Evolutionary conservation across 106 monocot genomes (phyloP).

Genomic region (Xerophyta viscosa): DNA sequence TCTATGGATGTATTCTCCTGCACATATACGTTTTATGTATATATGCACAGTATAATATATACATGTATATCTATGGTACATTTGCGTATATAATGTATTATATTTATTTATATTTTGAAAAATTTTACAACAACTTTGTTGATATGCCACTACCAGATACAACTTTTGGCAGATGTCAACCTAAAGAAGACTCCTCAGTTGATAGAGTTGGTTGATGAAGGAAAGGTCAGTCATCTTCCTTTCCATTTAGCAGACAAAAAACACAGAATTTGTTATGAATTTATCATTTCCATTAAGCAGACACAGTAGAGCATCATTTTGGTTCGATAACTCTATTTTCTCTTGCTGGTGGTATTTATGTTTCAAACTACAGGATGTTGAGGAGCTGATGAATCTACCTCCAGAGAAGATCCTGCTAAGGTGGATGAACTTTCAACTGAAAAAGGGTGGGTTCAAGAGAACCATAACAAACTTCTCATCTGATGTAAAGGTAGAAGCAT

Average conservation of each 20-base stretch:
- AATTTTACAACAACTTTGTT: too few relatives aligned
- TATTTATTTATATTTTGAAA: too few relatives aligned
- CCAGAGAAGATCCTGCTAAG: conserved; percentile 90
- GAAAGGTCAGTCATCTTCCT: conserved; percentile 25
- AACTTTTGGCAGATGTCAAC: conserved; percentile 92
- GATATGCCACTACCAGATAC: conserved; percentile 43
- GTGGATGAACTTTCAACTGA: conserved; percentile 99
- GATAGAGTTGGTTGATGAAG: conserved; percentile 81
- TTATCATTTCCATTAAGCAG: too few relatives aligned
- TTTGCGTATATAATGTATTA: too few relatives aligned
- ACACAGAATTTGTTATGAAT: too few relatives aligned
- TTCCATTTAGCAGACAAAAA: neutral
- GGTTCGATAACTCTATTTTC: too few relatives aligned
- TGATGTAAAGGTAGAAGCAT: conserved; percentile 99
- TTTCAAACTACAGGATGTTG: conserved; percentile 66
- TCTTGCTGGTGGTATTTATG: too few relatives aligned
- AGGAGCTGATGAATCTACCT: conserved; percentile 77
- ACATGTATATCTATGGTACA: too few relatives aligned
- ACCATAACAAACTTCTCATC: conserved; percentile 84
- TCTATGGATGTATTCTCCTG: too few relatives aligned
- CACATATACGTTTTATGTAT: too few relatives aligned
- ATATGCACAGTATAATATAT: too few relatives aligned
- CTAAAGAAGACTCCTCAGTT: conserved; percentile 94
- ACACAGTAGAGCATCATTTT: too few relatives aligned
- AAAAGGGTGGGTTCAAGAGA: conserved; percentile 95